Evolutionary conservation across 352 stramenopile species (phyloP), one percentile per base, ranked within the genome.

Genomic region (Phytophthora fragariaefolia): DNA sequence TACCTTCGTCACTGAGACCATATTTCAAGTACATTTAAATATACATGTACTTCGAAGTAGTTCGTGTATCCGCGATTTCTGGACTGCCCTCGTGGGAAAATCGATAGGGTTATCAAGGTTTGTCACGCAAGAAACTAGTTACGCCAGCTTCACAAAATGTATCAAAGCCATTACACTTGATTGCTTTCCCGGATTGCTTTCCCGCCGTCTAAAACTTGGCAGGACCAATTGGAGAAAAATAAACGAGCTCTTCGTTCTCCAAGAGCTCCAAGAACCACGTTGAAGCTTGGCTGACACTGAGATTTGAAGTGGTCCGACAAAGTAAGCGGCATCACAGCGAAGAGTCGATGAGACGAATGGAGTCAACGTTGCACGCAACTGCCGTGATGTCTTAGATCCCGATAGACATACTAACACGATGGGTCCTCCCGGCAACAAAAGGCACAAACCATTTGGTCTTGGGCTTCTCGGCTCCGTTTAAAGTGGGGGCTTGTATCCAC

Each of bases 381-480:
- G n/a, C 17, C 3, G 38, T n/a, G 17, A 23, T 46, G 13, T 46
- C 38, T 13, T 15, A 15, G 38, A 46, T 46, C 10, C 20, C 38
- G 6, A 15, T 24, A 1, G 38, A n/a, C n/a, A 6, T 5, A 24
- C 38, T 46, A 4, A 3, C 47, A 20, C 13, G 15, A 8, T 50
- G 43, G 43, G 27, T 50, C 12, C 22, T 50, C 1, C 43, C 22
- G 6, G 43, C 43, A 5, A 28, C 20, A 17, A 7, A 50, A 18
- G 18, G 27, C 43, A 26, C 7, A 50, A 28, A 9, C 22, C 43
- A 18, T 50, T 50, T 28, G 43, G 20, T 4, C 43, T 18, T 18
- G 63, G 66, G 2, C 48, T 60, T 4, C 73, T 71, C 26, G 74
- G 63, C 2, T 64, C 53, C 0, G 34, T 74, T 0, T 65, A 77